Conservation (phyloP, 2,329 filamentous ascomycete genomes). For the Aspergillus japonicus region DNA sequence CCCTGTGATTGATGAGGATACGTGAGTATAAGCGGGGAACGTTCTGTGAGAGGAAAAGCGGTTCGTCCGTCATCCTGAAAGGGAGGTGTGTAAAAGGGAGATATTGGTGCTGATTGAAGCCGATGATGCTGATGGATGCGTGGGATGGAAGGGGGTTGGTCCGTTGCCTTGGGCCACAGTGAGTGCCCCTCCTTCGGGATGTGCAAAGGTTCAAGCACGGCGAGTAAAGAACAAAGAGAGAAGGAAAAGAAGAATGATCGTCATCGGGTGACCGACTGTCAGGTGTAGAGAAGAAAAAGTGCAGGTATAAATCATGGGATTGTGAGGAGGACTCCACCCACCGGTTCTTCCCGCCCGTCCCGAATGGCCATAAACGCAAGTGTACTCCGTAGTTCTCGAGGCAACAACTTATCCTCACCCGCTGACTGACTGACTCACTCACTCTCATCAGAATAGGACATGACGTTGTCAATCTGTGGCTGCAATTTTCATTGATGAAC, state of each 20-base stretch:
- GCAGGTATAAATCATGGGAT: background rate
- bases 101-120: background rate
- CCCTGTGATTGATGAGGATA: conserved; percentile 12
- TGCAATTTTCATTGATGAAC: background rate
- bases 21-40: background rate
- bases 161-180: background rate
- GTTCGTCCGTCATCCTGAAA: conserved; percentile 14
- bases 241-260: background rate
- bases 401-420: background rate
- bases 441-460: background rate
- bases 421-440: no score
- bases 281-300: background rate
- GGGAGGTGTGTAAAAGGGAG: background rate
- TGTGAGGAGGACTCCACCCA: background rate
- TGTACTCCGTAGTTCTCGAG: background rate
- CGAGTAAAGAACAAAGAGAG: background rate
- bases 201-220: background rate
- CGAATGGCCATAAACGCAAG: background rate
- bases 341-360: conserved; percentile 7
- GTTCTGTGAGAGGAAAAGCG: conserved; percentile 6
- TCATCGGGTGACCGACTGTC: background rate
- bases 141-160: conserved; percentile 1
- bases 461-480: background rate
- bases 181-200: background rate
- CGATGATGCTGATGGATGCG: conserved; percentile 8